phyloP scores from a whole-genome alignment of 2,329 filamentous ascomycete genomes.

The Venturia effusa region DNA sequence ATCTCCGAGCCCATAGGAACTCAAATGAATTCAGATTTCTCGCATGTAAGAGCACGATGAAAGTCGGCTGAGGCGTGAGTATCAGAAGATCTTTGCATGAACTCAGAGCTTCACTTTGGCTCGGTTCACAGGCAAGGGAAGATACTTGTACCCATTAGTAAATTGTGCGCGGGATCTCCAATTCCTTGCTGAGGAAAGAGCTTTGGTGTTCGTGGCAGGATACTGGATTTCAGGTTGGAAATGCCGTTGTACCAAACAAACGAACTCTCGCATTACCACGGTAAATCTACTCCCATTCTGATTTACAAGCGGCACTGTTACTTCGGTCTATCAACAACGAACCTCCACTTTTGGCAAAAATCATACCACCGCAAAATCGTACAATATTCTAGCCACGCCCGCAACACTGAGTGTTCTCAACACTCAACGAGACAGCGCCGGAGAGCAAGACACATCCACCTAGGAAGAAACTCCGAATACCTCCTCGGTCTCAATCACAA shows the following conservation, averaged over 20 bases:
- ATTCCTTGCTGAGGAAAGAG: background rate
- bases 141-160: background rate
- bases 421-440: too few relatives aligned
- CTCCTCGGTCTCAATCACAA: too few relatives aligned
- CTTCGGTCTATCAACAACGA: background rate
- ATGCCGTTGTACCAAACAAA: background rate
- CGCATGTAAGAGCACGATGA: background rate
- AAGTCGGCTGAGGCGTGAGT: background rate
- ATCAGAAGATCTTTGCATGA: background rate
- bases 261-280: background rate
- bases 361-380: too few relatives aligned
- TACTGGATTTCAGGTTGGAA: background rate
- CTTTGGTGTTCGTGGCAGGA: background rate
- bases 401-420: too few relatives aligned
- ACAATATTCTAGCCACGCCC: too few relatives aligned
- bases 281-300: background rate
- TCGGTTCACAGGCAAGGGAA: background rate
- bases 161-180: background rate
- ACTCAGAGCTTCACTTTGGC: background rate
- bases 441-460: too few relatives aligned
- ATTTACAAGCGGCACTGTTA: background rate
- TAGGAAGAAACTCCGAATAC: too few relatives aligned
- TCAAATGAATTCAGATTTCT: background rate
- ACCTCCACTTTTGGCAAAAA: background rate
- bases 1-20: background rate